Conservation (phyloP, 768 basidiomycete species). For the Pisolithus orientalis region DNA sequence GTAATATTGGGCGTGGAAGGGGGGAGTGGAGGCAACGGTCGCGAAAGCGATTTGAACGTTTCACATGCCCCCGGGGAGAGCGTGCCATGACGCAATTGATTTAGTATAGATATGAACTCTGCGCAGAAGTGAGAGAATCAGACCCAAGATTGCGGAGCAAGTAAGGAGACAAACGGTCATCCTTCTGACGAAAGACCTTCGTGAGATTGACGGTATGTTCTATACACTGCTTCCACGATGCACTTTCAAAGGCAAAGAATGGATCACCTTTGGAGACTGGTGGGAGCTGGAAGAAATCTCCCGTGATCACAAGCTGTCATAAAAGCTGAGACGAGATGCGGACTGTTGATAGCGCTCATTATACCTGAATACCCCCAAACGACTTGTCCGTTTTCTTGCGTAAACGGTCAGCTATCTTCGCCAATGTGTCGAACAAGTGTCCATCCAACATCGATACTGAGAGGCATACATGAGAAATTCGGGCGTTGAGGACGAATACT, state of each 20-base stretch:
- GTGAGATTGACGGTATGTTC: slow-evolving; percentile 57
- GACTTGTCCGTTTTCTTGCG: slow-evolving; percentile 45
- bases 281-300: slow-evolving; percentile 57
- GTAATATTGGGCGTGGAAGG: slow-evolving; percentile 27
- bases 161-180: slow-evolving; percentile 41
- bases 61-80: slow-evolving; percentile 40
- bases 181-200: slow-evolving; percentile 73
- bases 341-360: background rate
- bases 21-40: slow-evolving; percentile 18
- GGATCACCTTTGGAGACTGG: slow-evolving; percentile 42
- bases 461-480: background rate
- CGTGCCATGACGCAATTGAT: slow-evolving; percentile 63
- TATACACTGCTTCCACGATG: slow-evolving; percentile 37
- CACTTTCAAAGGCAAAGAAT: slow-evolving; percentile 64
- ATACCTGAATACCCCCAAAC: slow-evolving; percentile 64
- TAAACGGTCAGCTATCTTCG: slow-evolving; percentile 43
- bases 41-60: slow-evolving; percentile 43
- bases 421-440: slow-evolving; percentile 52
- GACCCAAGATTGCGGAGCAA: background rate
- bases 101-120: slow-evolving; percentile 72
- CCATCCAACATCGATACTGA: slow-evolving; percentile 71
- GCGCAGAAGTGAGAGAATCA: background rate
- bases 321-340: background rate
- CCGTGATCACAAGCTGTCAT: slow-evolving; percentile 43
- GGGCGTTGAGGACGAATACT: slow-evolving; percentile 2